Base-by-base conservation (phyloP, 2,329 filamentous ascomycete genomes). In the Didymella arachidicola region DNA sequence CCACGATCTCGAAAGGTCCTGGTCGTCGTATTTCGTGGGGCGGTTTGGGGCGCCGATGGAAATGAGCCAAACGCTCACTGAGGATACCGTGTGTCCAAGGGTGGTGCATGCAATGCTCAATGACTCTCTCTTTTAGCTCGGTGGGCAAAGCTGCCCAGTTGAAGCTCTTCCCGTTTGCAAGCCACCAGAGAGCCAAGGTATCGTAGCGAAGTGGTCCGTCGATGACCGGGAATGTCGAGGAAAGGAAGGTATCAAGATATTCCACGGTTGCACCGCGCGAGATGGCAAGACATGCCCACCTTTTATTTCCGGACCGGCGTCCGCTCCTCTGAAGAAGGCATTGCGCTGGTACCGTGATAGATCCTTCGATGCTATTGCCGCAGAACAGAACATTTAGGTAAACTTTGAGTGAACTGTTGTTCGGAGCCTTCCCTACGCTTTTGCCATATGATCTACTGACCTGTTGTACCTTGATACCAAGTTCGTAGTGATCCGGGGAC, bases 121-220 rank as follows among this genome's bases (percentile, higher is more conserved):
- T 32, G 26, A 74, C 51, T 12, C 60, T 44, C 29, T 70, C 66
- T 34, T 74, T 75, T 0, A 75, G 30, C 25, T 76, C 72, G 0
- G 61, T 71, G 0, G 73, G 65, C 1, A 75, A 49, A 2, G 8
- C 42, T 0, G 18, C 36, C 72, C 71, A 76, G 11, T 71, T 61
- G 63, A 74, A 73, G 1, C 5, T 32, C n/a, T 63, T 63, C 3
- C 65, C 63, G n/a, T 73, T 75, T 2, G 18, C 29, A 3, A 32
- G 32, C 71, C 68, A 72, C 68, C 67, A 73, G 12, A 34, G 27
- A n/a, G 47, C 61, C 41, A 69, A 45, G 8, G 53, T 47, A 0
- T 59, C 36, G 3, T 44, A 16, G 0, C 25, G n/a, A 0, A 65
- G 45, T 0, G 46, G 36, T 2, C 7, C 34, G 1, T 53, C n/a